Evolutionary conservation across 1,284 basidiomycete genomes (phyloP).

Genomic region (Naganishia liquefaciens): DNA sequence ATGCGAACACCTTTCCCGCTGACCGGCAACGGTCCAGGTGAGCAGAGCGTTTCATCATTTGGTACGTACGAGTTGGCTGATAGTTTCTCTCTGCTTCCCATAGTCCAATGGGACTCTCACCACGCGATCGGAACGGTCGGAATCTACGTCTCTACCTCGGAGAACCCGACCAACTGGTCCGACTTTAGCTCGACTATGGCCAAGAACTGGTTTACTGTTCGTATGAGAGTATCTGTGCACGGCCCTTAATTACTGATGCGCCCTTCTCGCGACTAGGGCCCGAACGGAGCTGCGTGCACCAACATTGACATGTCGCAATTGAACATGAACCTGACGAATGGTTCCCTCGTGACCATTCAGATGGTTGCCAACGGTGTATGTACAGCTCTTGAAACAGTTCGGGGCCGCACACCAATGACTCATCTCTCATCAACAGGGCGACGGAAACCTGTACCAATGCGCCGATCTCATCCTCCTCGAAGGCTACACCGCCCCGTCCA

Average conservation of each 20-base stretch:
- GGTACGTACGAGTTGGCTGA: background rate
- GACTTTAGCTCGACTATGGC: constrained; percentile 60
- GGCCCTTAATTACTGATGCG: background rate
- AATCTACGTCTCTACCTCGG: constrained; percentile 61
- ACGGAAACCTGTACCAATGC: constrained; percentile 71
- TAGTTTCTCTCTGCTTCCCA: background rate
- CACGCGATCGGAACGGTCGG: constrained; percentile 56
- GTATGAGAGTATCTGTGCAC: constrained; percentile 14
- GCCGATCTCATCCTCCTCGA: constrained; percentile 68
- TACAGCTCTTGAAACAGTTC: constrained; percentile 2
- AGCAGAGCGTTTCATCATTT: constrained; percentile 29
- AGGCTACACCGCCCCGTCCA: constrained; percentile 56
- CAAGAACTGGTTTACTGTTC: constrained; percentile 60
- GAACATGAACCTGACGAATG: constrained; percentile 58
- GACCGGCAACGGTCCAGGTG: constrained; percentile 60
- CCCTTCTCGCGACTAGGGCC: constrained; percentile 35
- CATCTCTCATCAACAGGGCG: constrained; percentile 57
- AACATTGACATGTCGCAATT: constrained; percentile 60
- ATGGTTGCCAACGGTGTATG: constrained; percentile 45
- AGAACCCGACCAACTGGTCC: constrained; percentile 62
- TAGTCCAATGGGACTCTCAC: constrained; percentile 45
- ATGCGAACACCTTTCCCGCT: constrained; percentile 68
- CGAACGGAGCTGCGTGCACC: constrained; percentile 64
- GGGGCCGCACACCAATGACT: background rate
- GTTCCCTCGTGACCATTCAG: constrained; percentile 45